These are phyloP conservation scores for Xylaria longipes DNA, from an alignment of 495 filamentous ascomycete species.

Conservation along the genomic window DNA sequence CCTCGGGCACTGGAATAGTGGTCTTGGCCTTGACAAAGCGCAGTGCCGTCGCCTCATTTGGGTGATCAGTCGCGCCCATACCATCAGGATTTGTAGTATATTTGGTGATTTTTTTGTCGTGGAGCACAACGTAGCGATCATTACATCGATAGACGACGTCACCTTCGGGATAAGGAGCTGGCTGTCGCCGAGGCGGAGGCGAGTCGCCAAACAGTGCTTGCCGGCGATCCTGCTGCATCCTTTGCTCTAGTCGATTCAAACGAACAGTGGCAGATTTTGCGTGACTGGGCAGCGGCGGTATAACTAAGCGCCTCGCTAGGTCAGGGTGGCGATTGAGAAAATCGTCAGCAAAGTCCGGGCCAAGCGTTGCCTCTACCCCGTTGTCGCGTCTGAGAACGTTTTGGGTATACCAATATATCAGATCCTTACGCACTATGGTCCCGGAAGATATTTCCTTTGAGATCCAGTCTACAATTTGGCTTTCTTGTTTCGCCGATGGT, in stretches of 20 bases:
- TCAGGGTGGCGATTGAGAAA: constrained; percentile 17
- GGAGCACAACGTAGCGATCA: constrained; percentile 21
- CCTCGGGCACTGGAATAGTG: constrained; percentile 32
- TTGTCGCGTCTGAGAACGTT: constrained; percentile 15
- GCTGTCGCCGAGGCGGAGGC: constrained; percentile 24
- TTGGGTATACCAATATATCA: constrained; percentile 18
- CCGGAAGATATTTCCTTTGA: constrained; percentile 20
- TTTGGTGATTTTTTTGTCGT: constrained; percentile 24
- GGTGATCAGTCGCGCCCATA: constrained; percentile 17
- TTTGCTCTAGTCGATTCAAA: constrained; percentile 19
- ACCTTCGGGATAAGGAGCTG: constrained; percentile 21
- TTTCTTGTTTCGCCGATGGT: constrained; percentile 13
- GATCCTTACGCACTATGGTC: constrained; percentile 22
- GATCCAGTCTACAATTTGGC: constrained; percentile 19
- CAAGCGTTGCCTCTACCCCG: neutral
- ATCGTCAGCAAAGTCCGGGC: constrained; percentile 10
- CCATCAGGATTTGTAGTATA: constrained; percentile 23
- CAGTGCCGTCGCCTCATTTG: constrained; percentile 25
- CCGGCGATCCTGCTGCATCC: constrained; percentile 11
- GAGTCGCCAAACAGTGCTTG: constrained; percentile 21
- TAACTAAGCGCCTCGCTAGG: constrained; percentile 7
- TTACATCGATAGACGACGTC: constrained; percentile 23
- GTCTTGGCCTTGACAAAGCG: constrained; percentile 26
- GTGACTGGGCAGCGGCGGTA: constrained; percentile 21
- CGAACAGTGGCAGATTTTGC: neutral